phyloP scores from a whole-genome alignment of 225 moss, liverwort and hornwort species.

The Bryum argenteum region DNA sequence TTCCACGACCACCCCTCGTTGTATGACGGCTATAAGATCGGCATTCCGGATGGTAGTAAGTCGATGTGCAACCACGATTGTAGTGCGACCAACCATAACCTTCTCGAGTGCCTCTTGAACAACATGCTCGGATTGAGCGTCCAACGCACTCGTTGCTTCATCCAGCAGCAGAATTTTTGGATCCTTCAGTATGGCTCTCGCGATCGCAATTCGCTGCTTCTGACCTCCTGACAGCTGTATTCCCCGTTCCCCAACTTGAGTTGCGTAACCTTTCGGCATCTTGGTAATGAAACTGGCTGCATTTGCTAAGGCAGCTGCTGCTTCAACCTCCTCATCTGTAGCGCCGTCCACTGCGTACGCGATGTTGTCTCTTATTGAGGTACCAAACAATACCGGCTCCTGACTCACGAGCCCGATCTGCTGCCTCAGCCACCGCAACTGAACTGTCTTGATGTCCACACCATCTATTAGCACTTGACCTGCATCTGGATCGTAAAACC shows the following conservation, averaged over 20 bases:
- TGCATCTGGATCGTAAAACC: constrained; percentile 82
- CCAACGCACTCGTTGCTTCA: constrained; percentile 98
- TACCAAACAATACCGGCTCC: constrained; percentile 90
- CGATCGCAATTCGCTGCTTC: constrained; percentile 95
- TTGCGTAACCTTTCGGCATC: constrained; percentile 76
- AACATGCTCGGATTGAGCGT: constrained; percentile 78
- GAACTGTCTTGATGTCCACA: constrained; percentile 73
- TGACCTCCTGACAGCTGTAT: constrained; percentile 94
- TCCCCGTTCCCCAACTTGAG: constrained; percentile 89
- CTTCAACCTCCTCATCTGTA: constrained; percentile 75
- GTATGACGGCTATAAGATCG: constrained; percentile 84
- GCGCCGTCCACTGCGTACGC: constrained; percentile 72
- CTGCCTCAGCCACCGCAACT: constrained; percentile 81
- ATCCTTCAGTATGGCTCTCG: constrained; percentile 88
- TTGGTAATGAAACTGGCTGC: constrained; percentile 74
- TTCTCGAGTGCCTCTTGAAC: constrained; percentile 92
- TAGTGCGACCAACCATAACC: constrained; percentile 84
- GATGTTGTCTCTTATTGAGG: constrained; percentile 81
- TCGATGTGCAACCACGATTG: constrained; percentile 88
- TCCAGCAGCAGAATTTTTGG: constrained; percentile 83
- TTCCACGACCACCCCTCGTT: constrained; percentile 86
- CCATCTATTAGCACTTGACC: constrained; percentile 84
- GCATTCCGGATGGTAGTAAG: constrained; percentile 91
- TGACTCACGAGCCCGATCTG: constrained; percentile 94
- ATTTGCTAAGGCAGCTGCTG: constrained; percentile 76